Conservation (phyloP, 768 basidiomycete species). For the Auricularia cornea region DNA sequence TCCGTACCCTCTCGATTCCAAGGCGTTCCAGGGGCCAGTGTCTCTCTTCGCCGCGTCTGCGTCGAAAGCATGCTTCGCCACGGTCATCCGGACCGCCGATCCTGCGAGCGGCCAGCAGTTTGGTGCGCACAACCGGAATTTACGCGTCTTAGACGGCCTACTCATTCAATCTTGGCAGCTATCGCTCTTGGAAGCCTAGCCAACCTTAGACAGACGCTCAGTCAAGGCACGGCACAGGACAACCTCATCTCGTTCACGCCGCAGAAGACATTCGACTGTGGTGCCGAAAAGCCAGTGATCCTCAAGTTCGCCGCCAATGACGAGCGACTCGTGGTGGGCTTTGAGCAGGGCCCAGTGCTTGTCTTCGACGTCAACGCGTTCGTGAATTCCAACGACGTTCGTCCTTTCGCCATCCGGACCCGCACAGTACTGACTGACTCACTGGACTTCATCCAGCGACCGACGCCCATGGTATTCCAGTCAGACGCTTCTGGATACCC, state of each 20-base stretch:
- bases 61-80: constrained; percentile 61
- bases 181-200: constrained; percentile 52
- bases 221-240: constrained; percentile 14
- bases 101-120: constrained; percentile 28
- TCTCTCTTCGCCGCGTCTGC: constrained; percentile 53
- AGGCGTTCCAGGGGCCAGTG: constrained; percentile 35
- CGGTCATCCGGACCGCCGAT: constrained; percentile 34
- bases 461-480: constrained; percentile 1
- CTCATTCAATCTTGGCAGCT: constrained; percentile 27
- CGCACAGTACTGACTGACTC: background rate
- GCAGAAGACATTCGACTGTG: constrained; percentile 40
- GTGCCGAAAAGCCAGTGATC: constrained; percentile 40
- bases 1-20: constrained; percentile 35
- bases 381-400: background rate
- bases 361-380: constrained; percentile 38
- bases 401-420: background rate
- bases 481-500: constrained; percentile 2
- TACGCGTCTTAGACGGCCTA: background rate
- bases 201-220: constrained; percentile 37
- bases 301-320: constrained; percentile 53
- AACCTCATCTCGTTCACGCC: constrained; percentile 39
- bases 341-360: constrained; percentile 49
- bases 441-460: background rate
- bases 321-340: constrained; percentile 49
- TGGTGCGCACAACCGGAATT: background rate